Evolutionary conservation across 1,284 basidiomycete species (phyloP).

Genomic region (Trichosporon sp.): DNA sequence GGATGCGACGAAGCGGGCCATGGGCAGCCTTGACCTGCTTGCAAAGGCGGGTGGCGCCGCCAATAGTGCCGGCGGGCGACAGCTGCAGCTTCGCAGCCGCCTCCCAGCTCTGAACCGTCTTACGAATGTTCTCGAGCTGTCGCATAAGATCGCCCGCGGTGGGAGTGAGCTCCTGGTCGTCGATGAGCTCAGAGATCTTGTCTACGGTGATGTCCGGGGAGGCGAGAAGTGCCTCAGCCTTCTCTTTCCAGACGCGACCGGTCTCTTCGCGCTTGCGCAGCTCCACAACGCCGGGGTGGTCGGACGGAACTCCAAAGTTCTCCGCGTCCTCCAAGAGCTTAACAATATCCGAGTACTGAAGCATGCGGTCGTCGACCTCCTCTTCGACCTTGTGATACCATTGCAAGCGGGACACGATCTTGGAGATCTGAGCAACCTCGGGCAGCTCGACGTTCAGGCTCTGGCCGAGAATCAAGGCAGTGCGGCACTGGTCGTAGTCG

Average conservation of each 20-base stretch:
- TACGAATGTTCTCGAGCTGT: conserved; percentile 45
- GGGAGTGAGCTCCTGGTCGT: conserved; percentile 41
- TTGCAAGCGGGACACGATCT: conserved; percentile 45
- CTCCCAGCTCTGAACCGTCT: conserved; percentile 47
- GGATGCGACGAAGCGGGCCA: conserved; percentile 37
- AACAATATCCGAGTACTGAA: conserved; percentile 49
- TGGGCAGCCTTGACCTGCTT: conserved; percentile 39
- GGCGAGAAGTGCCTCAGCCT: conserved; percentile 35
- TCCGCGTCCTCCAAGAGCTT: conserved; percentile 45
- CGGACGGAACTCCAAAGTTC: conserved; percentile 39
- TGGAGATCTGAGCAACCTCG: conserved; percentile 42
- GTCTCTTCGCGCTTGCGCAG: conserved; percentile 37
- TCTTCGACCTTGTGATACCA: conserved; percentile 52
- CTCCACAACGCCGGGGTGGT: conserved; percentile 43
- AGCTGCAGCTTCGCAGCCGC: conserved; percentile 36
- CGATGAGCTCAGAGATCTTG: conserved; percentile 38
- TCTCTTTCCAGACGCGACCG: conserved; percentile 40
- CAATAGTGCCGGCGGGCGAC: conserved; percentile 31
- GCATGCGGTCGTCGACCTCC: conserved; percentile 51
- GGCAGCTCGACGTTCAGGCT: conserved; percentile 52
- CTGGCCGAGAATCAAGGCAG: conserved; percentile 49
- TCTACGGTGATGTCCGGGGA: conserved; percentile 37
- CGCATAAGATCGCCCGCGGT: conserved; percentile 41
- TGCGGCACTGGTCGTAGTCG: conserved; percentile 43
- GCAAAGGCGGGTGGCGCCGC: conserved; percentile 41